Conservation (phyloP, 116 monocot genomes). For the Zostera marina region DNA sequence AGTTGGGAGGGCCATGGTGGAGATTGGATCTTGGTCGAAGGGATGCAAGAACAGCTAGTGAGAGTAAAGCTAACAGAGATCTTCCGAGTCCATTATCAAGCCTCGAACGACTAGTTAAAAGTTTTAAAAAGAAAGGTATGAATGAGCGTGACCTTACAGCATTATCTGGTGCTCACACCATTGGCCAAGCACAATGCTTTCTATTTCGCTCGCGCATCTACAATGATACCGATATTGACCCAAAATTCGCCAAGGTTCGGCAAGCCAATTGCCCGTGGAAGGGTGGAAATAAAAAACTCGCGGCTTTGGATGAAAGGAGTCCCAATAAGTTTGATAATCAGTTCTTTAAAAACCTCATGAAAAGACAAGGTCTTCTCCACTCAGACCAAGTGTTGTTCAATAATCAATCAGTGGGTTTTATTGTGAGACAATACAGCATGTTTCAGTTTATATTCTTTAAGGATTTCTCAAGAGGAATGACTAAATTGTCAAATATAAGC, state of each 20-base stretch:
- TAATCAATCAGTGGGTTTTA: slow-evolving; percentile 8
- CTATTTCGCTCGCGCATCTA: slow-evolving; percentile 27
- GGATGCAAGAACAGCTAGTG: slow-evolving; percentile 33
- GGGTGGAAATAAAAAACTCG: slow-evolving; percentile 15
- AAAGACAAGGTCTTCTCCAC: slow-evolving; percentile 15
- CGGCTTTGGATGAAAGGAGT: slow-evolving; percentile 28
- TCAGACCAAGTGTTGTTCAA: slow-evolving; percentile 25
- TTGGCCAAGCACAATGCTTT: slow-evolving; percentile 33
- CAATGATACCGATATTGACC: slow-evolving; percentile 37
- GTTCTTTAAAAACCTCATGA: slow-evolving; percentile 16
- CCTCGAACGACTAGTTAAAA: slow-evolving; percentile 13
- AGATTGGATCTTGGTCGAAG: slow-evolving; percentile 30
- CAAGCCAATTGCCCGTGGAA: slow-evolving; percentile 21
- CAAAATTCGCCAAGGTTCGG: slow-evolving; percentile 17
- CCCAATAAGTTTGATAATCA: slow-evolving; percentile 30
- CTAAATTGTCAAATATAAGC: slow-evolving; percentile 15
- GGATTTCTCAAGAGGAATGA: slow-evolving; percentile 23
- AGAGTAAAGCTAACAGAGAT: slow-evolving; percentile 15
- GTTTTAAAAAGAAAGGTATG: slow-evolving; percentile 19
- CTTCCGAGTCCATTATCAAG: slow-evolving; percentile 17
- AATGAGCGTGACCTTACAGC: slow-evolving; percentile 23
- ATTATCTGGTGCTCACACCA: slow-evolving; percentile 46
- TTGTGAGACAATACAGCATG: slow-evolving; percentile 11
- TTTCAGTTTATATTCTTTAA: slow-evolving; percentile 9
- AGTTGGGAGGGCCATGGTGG: slow-evolving; percentile 5